Base-by-base conservation (phyloP, 2,329 filamentous ascomycete genomes). In the Zymoseptoria brevis region DNA sequence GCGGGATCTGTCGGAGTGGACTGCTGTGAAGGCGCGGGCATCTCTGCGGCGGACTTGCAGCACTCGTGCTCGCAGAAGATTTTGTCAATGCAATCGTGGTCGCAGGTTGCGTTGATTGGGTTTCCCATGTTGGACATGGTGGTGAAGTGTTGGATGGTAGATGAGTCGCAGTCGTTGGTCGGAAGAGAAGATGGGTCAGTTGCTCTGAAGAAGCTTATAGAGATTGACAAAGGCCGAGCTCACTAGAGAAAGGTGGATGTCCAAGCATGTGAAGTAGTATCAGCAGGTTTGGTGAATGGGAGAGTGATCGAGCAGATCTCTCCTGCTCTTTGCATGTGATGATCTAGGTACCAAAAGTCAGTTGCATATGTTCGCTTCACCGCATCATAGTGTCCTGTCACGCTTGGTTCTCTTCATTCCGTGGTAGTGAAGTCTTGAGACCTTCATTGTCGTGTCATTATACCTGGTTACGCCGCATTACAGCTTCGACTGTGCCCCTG, bases 401-500 rank as follows among this genome's bases (percentile, higher is more conserved):
- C 13, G 35, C 4, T 45, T 7, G 4, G 16, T 45, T n/a, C 16
- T 45, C 35, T 29, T 29, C 26, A 29, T 13, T 16, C 9, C 16
- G 9, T 41, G 11, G 35, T 41, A 41, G 16, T 41, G 9, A 4
- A 16, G 13, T 2, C 35, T 16, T 45, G 35, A 8, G 26, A 29
- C 8, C 26, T 7, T 45, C 35, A 45, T 45, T 7, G 5, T 4
- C 13, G 16, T 45, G 7, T 45, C 35, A 6, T 16, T 16, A 16
- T 45, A 45, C 35, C 6, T 45, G 35, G 35, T n/a, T 4, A 16
- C 35, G 13, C 35, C n/a, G 13, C 11, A 45, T 45, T 58, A 65
- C 56, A 65, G 26, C 50, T 58, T 65, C 52, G 61, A 53, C 41
- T 51, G 59, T n/a, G 48, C 52, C 13, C 51, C 19, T 48, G 57